Conservation (phyloP, 2,329 filamentous ascomycete genomes). For the Pyrenophora seminiperda region DNA sequence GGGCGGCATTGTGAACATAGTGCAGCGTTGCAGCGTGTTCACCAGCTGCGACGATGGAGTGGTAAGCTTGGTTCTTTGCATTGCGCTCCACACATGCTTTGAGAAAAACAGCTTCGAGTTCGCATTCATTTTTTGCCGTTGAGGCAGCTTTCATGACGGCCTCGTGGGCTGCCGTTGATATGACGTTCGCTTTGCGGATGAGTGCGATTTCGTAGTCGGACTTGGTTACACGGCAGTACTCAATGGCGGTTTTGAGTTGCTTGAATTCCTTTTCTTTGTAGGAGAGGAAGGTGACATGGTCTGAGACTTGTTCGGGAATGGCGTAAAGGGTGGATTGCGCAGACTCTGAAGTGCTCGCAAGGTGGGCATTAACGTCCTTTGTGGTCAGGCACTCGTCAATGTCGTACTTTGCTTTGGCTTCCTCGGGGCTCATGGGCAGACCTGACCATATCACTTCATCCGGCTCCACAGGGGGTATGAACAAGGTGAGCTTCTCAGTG, state of each 20-base stretch:
- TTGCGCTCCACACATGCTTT: conserved; percentile 75
- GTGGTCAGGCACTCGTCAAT: conserved; percentile 74
- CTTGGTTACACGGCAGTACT: conserved; percentile 81
- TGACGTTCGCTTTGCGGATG: conserved; percentile 78
- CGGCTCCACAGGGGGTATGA: conserved; percentile 87
- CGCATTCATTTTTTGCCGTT: conserved; percentile 73
- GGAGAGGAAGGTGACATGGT: conserved; percentile 71
- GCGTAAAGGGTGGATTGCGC: conserved; percentile 66
- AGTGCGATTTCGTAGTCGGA: conserved; percentile 82
- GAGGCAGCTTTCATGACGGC: conserved; percentile 68
- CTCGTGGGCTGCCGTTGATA: conserved; percentile 78
- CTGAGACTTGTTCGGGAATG: conserved; percentile 77
- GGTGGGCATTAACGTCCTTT: conserved; percentile 74
- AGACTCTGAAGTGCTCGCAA: conserved; percentile 61
- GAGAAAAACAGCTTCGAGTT: conserved; percentile 82
- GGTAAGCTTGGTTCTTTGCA: conserved; percentile 83
- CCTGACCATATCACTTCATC: conserved; percentile 93
- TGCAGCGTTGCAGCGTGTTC: conserved; percentile 83
- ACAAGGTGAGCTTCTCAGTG: conserved; percentile 76
- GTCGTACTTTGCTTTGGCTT: conserved; percentile 71
- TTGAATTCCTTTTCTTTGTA: conserved; percentile 68
- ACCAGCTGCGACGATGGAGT: conserved; percentile 82
- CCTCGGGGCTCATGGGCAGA: conserved; percentile 74
- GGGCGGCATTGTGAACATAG: conserved; percentile 66
- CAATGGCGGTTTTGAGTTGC: conserved; percentile 68